Base-by-base conservation (phyloP, 2,329 filamentous ascomycete genomes). In the Colletotrichum tabaci region DNA sequence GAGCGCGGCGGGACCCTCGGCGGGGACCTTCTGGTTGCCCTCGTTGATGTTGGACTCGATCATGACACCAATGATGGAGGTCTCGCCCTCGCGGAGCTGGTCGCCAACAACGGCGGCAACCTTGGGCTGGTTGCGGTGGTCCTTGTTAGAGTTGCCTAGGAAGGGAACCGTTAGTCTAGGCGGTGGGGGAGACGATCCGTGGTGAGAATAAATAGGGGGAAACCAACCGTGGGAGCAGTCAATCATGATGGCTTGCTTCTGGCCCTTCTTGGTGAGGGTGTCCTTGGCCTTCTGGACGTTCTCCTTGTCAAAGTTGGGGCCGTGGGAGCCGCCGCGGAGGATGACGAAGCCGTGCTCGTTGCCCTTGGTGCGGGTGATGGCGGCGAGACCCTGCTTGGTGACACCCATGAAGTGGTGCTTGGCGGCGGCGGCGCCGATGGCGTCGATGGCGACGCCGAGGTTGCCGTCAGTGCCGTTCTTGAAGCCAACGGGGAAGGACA, bases 281-380 rank as follows among this genome's bases (percentile, higher is more conserved):
- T 95, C 93, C 82, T 96, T 94, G 38, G 93, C 93, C 64, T 86
- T 87, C 81, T 92, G 90, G 76, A 99, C 93, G 80, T 88, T 97
- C 77, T 93, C 92, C 78, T 91, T 91, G 86, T 98, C 95, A 82
- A 91, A 99, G 87, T 99, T 99, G 76, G 96, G 95, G 15, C 96
- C 96, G 83, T 91, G 94, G 79, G 90, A 96, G 74, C 96, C 96
- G 75, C 96, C 96, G 73, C 96, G 91, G 72, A 99, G 88, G 79
- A 99, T 98, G 62, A 98, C 94, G 80, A 99, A 99, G 79, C 96
- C 97, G 84, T 99, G 94, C 84, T 98, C 93, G 82, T 99, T 99
- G 66, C 96, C 96, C 68, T 89, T 90, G 18, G 96, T 99, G 82
- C 94, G 91, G 61, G 95, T 98, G 77, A 99, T 98, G 73, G 96